Conservation (phyloP, 495 filamentous ascomycete genomes). For the Neurospora tetrasperma region DNA sequence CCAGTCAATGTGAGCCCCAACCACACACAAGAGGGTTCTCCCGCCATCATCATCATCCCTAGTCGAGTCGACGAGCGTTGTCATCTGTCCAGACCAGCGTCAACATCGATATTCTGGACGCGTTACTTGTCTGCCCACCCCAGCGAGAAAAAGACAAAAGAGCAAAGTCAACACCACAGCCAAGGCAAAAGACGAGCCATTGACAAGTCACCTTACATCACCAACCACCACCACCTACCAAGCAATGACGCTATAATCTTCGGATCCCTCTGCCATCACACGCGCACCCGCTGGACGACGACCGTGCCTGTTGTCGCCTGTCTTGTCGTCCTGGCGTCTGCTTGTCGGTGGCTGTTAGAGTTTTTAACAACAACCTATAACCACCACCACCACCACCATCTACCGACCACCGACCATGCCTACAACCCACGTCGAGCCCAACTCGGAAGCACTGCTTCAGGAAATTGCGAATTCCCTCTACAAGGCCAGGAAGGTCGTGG, state of each 20-base stretch:
- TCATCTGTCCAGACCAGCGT: background rate
- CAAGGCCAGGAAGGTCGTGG: conserved; percentile 52
- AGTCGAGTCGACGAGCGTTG: background rate
- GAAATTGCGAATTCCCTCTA: conserved; percentile 49
- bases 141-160: background rate
- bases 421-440: conserved; percentile 41
- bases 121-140: background rate
- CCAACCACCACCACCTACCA: background rate
- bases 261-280: background rate
- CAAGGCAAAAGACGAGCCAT: background rate
- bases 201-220: background rate
- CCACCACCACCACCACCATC: background rate
- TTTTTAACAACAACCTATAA: background rate
- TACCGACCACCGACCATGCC: conserved; percentile 33
- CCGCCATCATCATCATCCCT: background rate
- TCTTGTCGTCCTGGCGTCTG: background rate
- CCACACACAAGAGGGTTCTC: background rate
- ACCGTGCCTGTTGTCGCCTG: background rate
- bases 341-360: background rate
- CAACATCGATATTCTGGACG: background rate
- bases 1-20: background rate
- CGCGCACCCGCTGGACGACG: background rate
- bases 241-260: background rate
- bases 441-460: conserved; percentile 43
- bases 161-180: background rate